Base-by-base conservation (phyloP, 2,329 filamentous ascomycete species). In the Cordyceps cateniannulata region DNA sequence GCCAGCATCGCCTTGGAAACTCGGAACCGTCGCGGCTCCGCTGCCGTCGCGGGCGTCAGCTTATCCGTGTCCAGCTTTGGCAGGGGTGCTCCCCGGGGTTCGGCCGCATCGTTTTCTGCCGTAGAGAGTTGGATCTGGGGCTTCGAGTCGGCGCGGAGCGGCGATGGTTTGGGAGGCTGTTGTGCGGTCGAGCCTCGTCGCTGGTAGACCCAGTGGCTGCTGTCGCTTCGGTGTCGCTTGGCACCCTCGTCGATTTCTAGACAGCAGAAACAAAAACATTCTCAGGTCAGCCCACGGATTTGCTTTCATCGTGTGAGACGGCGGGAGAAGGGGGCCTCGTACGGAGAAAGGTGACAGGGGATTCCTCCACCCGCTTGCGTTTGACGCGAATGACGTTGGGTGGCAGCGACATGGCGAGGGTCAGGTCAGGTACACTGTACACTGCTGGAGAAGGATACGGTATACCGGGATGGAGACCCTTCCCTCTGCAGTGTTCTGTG, bases 321-420 rank as follows among this genome's bases (percentile, higher is more conserved):
- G 25, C 47, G 38, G 45, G 45, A 49, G 38, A 16, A n/a, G 12
- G 38, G 35, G 29, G 44, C 6, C 20, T 73, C 79, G 63, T 67
- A 85, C 82, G 78, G 51, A 85, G 77, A 66, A 82, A 83, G 58
- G 81, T 78, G 55, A 85, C 79, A 3, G 82, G 81, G 14, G 75
- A 73, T 62, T 82, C 78, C 18, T 79, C 80, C 55, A 77, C 79
- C 45, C 81, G 79, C 73, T 85, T 85, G 67, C 83, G 82, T 76
- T 85, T 85, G 65, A 86, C 80, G 61, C 81, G 80, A 70, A 86
- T 85, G 53, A 82, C 73, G 63, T 83, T 79, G 27, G 83, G 83
- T 25, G 83, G 83, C 4, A 83, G 73, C 53, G 82, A 83, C 82
- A 85, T 85, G 54, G 45, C 53, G 54, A 57, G 3, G 12, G 14